Percentiles rank a stretch among this genome's conserved stretches.
phyloP scores from a whole-genome alignment of 208 protist genomes.

The Wallacemonas sp. region DNA sequence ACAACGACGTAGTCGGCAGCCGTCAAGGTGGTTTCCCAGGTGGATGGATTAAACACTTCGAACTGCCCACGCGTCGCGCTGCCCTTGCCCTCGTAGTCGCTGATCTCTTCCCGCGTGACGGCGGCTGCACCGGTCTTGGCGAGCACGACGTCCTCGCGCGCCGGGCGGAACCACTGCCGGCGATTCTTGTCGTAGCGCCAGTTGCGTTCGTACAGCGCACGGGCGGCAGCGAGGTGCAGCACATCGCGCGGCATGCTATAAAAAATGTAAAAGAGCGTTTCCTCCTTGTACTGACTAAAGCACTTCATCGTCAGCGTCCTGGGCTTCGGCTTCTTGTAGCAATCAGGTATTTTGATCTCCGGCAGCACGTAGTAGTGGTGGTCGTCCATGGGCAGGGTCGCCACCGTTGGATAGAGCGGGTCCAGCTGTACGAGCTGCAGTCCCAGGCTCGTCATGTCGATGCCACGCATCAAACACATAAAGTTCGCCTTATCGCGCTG shows the following conservation, averaged over 20 bases:
- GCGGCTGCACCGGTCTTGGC: neutral
- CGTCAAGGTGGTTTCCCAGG: conserved; percentile 51
- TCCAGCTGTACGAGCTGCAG: conserved; percentile 63
- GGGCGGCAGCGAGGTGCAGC: conserved; percentile 93
- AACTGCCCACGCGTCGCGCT: conserved; percentile 24
- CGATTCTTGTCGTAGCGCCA: conserved; percentile 89
- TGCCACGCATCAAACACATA: conserved; percentile 68
- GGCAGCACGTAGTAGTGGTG: conserved; percentile 68
- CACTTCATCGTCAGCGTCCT: conserved; percentile 73
- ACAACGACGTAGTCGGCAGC: conserved; percentile 41
- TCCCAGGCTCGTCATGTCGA: conserved; percentile 68
- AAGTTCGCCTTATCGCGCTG: conserved; percentile 56
- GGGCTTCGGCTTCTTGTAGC: conserved; percentile 78
- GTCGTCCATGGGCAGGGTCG: conserved; percentile 56
- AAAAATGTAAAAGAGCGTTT: conserved; percentile 99
- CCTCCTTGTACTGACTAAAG: conserved; percentile 91
- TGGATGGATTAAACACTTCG: conserved; percentile 68
- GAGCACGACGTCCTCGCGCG: neutral
- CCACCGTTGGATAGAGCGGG: conserved; percentile 69
- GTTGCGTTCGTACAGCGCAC: conserved; percentile 88
- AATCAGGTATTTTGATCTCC: conserved; percentile 74
- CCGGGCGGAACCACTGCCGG: conserved; percentile 63
- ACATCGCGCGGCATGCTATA: conserved; percentile 98
- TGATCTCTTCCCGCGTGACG: neutral
- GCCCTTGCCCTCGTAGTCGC: conserved; percentile 6